Percentiles rank a stretch among this genome's conserved stretches.
Conservation (phyloP, 306 rosid species). For the Cyamopsis tetragonoloba region DNA sequence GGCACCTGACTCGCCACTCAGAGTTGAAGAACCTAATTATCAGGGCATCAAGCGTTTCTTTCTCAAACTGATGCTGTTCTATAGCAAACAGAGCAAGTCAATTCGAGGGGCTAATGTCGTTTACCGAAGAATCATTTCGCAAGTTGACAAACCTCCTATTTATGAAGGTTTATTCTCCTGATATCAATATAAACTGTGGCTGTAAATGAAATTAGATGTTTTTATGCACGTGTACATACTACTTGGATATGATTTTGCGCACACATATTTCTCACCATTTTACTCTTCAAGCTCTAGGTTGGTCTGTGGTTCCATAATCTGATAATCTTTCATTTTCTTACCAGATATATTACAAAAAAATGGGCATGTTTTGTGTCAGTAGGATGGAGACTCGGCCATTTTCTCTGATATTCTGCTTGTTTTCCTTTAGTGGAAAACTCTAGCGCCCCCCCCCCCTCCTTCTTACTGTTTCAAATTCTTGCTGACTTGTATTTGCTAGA, state of each 20-base stretch:
- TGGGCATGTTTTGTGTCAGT: neutral
- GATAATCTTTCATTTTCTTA: neutral
- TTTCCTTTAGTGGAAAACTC: neutral
- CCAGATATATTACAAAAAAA: neutral
- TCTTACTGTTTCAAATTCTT: neutral
- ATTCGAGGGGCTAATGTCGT: slow-evolving; percentile 93
- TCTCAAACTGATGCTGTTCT: slow-evolving; percentile 67
- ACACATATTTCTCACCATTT: neutral
- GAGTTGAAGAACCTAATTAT: slow-evolving; percentile 75
- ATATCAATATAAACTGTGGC: neutral
- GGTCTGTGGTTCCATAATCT: slow-evolving; percentile 3
- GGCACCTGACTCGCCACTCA: slow-evolving; percentile 56
- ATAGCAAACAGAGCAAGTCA: slow-evolving; percentile 87
- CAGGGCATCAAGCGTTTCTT: slow-evolving; percentile 64
- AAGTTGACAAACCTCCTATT: slow-evolving; percentile 80
- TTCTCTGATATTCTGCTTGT: neutral
- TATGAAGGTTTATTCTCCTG: slow-evolving; percentile 56
- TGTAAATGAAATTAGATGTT: neutral
- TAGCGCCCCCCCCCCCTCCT: neutral
- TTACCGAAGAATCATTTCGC: slow-evolving; percentile 64
- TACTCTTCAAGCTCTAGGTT: neutral
- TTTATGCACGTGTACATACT: neutral
- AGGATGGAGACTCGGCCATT: neutral
- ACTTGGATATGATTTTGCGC: neutral
- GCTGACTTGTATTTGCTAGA: neutral